A percentile compares a stretch with the other conserved stretches of the same genome.
Conservation (phyloP, 495 filamentous ascomycete species). For the Glutinoglossum americanum region DNA sequence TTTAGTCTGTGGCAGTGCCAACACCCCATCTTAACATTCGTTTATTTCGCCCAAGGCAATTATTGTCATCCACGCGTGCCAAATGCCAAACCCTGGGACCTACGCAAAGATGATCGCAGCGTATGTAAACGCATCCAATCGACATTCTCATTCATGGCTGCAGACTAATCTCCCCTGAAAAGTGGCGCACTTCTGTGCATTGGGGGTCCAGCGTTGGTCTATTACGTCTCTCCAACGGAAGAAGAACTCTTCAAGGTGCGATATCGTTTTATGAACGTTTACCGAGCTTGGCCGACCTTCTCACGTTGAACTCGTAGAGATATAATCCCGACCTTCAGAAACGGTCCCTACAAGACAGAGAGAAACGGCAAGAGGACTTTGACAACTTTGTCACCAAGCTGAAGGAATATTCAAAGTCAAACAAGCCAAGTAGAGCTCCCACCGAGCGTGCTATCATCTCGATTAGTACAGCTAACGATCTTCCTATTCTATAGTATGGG, state of each 20-base stretch:
- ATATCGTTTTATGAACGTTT: not conserved
- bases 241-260: conserved; percentile 64
- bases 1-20: not conserved
- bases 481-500: conserved; percentile 1
- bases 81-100: conserved; percentile 29
- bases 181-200: conserved; percentile 49
- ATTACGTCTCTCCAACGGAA: conserved; percentile 62
- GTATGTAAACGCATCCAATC: no score
- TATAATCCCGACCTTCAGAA: conserved; percentile 90
- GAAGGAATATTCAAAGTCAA: conserved; percentile 75
- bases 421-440: conserved; percentile 65
- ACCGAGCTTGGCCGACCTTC: not conserved
- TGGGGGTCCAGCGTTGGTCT: conserved; percentile 70
- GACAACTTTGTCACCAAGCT: conserved; percentile 64
- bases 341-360: conserved; percentile 51
- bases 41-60: no score
- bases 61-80: no score
- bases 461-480: not conserved
- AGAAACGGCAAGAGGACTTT: conserved; percentile 58
- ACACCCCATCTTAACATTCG: not conserved
- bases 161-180: conserved; percentile 13
- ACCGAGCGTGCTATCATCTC: not conserved
- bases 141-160: no score
- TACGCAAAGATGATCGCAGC: conserved; percentile 32
- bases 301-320: conserved; percentile 21